Evolutionary conservation across 805 yeast genomes (phyloP), one percentile per base, ranked within the genome.

Genomic region (Candida insectalens): DNA sequence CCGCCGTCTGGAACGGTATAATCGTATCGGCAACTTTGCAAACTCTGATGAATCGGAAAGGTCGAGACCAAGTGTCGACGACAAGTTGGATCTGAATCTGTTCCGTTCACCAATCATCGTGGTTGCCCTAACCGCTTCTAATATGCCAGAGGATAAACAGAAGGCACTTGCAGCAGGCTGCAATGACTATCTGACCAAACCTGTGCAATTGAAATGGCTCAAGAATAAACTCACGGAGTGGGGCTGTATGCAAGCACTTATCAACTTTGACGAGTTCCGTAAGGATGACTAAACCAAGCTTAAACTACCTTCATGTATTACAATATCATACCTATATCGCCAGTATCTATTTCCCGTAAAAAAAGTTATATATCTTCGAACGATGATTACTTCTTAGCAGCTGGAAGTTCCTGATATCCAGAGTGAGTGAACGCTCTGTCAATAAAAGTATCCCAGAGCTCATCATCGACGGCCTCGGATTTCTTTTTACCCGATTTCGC

Each of bases 221-320:
- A 83, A 87, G 48, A 84, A 83, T 50, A 92, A 92, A 58, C 83
- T 92, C 34, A 81, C 87, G 1, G 96, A 89, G 57, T 92, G 97
- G 97, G 97, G 98, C 1, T 89, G 97, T 57, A 89, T 89, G 97
- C 98, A 89, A 59, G 96, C 96, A 1, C 62, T 89, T 32, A 88
- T 89, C 53, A 94, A 89, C 57, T 89, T 82, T 55, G 96, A 92
- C 53, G 89, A 94, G 25, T 92, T 96, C 94, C 75, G 71, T 44
- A 62, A 63, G 35, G 52, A 51, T 29, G 31, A 36, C 22, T 43
- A 36, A 37, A 17, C 33, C 9, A 17, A 21, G 19, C 23, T 20
- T 17, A 30, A 19, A 22, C 5, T 22, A n/a, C 22, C 13, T 29
- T 17, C 6, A 14, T 22, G 12, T 16, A 6, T 13, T 21, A 21